Evolutionary conservation across 495 filamentous ascomycete genomes (phyloP), one percentile per base, ranked within the genome.

Genomic region (Hypoxylon trugodes): DNA sequence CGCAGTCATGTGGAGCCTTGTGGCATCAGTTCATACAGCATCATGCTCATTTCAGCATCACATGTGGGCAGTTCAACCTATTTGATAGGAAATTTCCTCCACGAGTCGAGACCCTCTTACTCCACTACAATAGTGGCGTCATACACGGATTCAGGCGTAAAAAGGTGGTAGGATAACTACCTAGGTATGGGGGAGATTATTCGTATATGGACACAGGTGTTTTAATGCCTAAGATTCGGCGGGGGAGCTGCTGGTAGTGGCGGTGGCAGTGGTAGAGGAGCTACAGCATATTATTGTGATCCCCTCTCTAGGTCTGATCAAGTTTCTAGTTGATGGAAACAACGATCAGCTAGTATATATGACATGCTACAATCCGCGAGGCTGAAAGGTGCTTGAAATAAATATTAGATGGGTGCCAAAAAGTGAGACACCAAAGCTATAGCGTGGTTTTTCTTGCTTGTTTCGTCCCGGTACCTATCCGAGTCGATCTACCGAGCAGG

Each of bases 401-500:
- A n/a, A n/a, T n/a, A n/a, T n/a, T n/a, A n/a, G n/a, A 45, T 58
- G 24, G 28, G 33, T 3, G 16, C 33, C 28, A 26, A 56, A 49
- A 47, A 46, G 42, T 50, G 49, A 54, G 55, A 55, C 42, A 47
- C 28, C 19, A 32, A 28, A 47, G 30, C 10, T 42, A 9, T 47
- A 41, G 30, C 56, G n/a, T n/a, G n/a, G n/a, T n/a, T n/a, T n/a
- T 48, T 42, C 28, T 45, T 22, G n/a, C 30, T 38, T 45, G 24
- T 26, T 45, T 45, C 15, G 18, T 45, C 57, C 56, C 51, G 52
- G n/a, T n/a, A n/a, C n/a, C n/a, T 24, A 61, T 61, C 51, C 52
- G 51, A 66, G 51, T 37, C 38, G 38, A 66, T 66, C 63, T 57
- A 66, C 62, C 56, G 62, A 51, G 36, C 21, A 15, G 57, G 45